These are phyloP conservation scores for Cladosporium sp. DNA, from an alignment of 2,329 filamentous ascomycete species.

Conservation along the genomic window DNA sequence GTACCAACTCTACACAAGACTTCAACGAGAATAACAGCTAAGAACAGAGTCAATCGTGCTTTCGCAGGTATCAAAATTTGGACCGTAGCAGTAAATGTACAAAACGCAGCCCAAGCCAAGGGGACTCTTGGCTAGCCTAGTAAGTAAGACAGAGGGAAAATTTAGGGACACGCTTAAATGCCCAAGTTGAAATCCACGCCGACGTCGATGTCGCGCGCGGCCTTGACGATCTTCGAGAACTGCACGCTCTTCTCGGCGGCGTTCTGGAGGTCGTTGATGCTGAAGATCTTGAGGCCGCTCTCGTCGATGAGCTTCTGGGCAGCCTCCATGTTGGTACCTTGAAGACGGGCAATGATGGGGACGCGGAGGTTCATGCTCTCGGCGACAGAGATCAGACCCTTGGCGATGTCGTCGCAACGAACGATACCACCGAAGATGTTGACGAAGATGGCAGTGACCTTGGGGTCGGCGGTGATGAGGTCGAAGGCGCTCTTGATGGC, in stretches of 20 bases:
- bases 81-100: slow-evolving; percentile 12
- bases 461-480: slow-evolving; percentile 96
- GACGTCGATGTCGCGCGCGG: slow-evolving; percentile 95
- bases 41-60: slow-evolving; percentile 5
- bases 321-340: slow-evolving; percentile 96
- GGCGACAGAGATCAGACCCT: slow-evolving; percentile 91
- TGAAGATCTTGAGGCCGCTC: slow-evolving; percentile 98
- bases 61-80: slow-evolving; percentile 13
- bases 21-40: background rate
- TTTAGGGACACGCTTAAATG: slow-evolving; percentile 58
- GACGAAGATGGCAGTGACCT: slow-evolving; percentile 98
- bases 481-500: slow-evolving; percentile 98
- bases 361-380: slow-evolving; percentile 93
- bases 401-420: slow-evolving; percentile 93
- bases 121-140: background rate
- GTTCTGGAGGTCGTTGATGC: slow-evolving; percentile 94
- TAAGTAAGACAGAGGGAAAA: slow-evolving; percentile 1
- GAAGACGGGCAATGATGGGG: slow-evolving; percentile 92
- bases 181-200: slow-evolving; percentile 92
- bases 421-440: slow-evolving; percentile 99
- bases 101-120: background rate
- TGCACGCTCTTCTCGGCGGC: slow-evolving; percentile 98
- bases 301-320: slow-evolving; percentile 92
- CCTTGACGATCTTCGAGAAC: slow-evolving; percentile 98
- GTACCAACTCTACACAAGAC: background rate